Evolutionary conservation across 768 basidiomycete genomes (phyloP), one percentile per base, ranked within the genome.

Genomic region (Tubosaeta sp.): DNA sequence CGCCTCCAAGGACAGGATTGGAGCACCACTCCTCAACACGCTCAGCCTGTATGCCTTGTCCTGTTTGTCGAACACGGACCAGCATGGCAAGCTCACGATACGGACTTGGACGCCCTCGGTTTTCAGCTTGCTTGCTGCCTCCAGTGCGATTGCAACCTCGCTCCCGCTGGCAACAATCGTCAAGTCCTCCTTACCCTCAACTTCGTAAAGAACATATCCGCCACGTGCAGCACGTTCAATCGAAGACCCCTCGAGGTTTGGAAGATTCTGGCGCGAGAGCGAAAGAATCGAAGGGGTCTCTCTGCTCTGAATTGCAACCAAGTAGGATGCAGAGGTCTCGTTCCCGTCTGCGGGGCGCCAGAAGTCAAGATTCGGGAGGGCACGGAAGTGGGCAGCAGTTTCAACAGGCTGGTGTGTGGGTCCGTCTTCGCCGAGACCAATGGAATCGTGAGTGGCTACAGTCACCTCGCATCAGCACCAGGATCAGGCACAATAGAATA

Each of bases 371-470:
- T 97, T 95, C 60, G 94, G 94, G 40, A 83, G 82, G 12, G 94
- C 87, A 58, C 94, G 89, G 69, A 96, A 76, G 69, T 86, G 88
- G 39, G 81, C 83, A 53, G 80, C 87, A 27, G 90, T 92, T 73
- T 96, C 94, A 44, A 96, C 77, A 47, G 94, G 94, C 70, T 96
- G 94, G 69, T 97, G 94, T 30, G 94, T 97, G 44, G 94, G 94
- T 24, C 94, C 94, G 59, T 96, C 94, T 69, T 96, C 93, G 59
- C 90, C 89, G 35, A 82, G 84, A 71, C 92, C 90, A 62, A 95
- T 94, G 39, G 89, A 92, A 68, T 96, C 94, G 72, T 97, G 94
- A 46, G 94, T 96, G 21, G 91, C 93, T 87, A 50, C 6, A 24
- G 24, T 16, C n/a, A n/a, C n/a, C n/a, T n/a, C 24, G 8, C 14